A percentile compares a stretch with the other conserved stretches of the same genome.
Conservation (phyloP, 139 green algal genomes). For the Klebsormidium nitens region DNA sequence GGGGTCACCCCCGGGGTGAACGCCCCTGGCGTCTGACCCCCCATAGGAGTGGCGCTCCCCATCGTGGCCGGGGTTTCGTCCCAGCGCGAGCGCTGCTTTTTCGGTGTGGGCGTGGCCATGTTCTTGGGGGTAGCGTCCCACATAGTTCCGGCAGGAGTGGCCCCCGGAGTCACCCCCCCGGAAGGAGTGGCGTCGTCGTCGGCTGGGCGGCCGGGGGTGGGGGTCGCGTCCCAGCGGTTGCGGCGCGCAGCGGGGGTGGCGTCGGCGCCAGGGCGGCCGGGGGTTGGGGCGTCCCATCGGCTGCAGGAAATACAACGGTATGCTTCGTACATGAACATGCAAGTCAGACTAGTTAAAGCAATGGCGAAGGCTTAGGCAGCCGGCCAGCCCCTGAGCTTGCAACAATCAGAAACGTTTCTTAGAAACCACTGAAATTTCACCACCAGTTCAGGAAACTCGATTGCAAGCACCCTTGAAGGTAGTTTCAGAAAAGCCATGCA, state of each 20-base stretch:
- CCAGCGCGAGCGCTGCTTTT: slow-evolving; percentile 62
- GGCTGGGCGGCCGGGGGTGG: slow-evolving; percentile 20
- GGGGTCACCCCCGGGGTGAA: slow-evolving; percentile 38
- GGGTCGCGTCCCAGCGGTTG: slow-evolving; percentile 49
- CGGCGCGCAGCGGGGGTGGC: slow-evolving; percentile 43
- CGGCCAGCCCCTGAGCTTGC: too few species aligned
- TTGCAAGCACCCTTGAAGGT: too few species aligned
- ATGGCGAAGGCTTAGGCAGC: too few species aligned
- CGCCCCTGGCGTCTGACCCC: slow-evolving; percentile 22
- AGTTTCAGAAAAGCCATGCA: too few species aligned
- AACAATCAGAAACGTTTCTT: too few species aligned
- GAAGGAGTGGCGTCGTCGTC: slow-evolving; percentile 34
- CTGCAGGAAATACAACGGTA: too few species aligned
- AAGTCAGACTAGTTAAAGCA: too few species aligned
- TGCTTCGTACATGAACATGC: too few species aligned
- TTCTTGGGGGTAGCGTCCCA: slow-evolving; percentile 42
- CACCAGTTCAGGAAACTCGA: too few species aligned
- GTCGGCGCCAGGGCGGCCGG: slow-evolving; percentile 24
- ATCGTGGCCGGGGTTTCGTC: slow-evolving; percentile 69
- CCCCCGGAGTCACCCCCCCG: slow-evolving; percentile 51
- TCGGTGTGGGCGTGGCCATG: slow-evolving; percentile 35
- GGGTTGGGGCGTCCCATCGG: slow-evolving; percentile 73
- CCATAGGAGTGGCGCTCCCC: slow-evolving; percentile 61
- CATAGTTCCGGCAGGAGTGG: slow-evolving; percentile 33
- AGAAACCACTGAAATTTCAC: too few species aligned